Conservation (phyloP, 2,329 filamentous ascomycete species). For the Curvularia sp. region DNA sequence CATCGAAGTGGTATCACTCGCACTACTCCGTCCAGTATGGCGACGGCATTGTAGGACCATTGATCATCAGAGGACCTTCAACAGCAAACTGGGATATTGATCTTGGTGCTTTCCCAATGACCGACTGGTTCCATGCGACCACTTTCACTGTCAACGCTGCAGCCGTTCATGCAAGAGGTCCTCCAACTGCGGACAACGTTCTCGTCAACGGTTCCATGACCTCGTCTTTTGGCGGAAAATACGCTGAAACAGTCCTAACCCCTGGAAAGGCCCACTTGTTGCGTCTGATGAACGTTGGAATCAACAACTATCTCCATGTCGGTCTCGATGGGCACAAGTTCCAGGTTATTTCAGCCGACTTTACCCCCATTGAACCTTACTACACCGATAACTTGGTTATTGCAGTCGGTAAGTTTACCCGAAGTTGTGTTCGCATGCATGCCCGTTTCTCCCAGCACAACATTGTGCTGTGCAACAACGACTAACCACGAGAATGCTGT, state of each 20-base stretch:
- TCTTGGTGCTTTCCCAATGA: constrained; percentile 51
- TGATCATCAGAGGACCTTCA: constrained; percentile 53
- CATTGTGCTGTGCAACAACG: constrained; percentile 12
- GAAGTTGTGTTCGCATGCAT: not conserved
- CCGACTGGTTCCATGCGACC: constrained; percentile 44
- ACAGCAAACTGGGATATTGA: constrained; percentile 54
- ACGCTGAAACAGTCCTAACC: constrained; percentile 44
- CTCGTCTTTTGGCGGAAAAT: constrained; percentile 39
- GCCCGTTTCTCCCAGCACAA: constrained; percentile 5
- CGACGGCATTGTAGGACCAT: constrained; percentile 51
- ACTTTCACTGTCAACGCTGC: constrained; percentile 43
- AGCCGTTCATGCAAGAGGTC: constrained; percentile 47
- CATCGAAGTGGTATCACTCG: constrained; percentile 55
- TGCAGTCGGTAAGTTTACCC: constrained; percentile 42
- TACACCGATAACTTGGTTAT: constrained; percentile 46
- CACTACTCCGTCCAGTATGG: constrained; percentile 54
- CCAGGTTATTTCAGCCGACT: constrained; percentile 54
- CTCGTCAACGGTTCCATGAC: constrained; percentile 65
- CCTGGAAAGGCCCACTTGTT: constrained; percentile 54
- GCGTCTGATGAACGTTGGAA: constrained; percentile 52
- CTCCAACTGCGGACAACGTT: constrained; percentile 56
- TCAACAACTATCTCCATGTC: constrained; percentile 36
- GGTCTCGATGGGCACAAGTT: constrained; percentile 49
- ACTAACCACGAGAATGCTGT: constrained; percentile 19
- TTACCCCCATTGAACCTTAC: constrained; percentile 54